A percentile compares a stretch with the other conserved stretches of the same genome.
Conservation (phyloP, 208 protist genomes). For the Acanthamoeba quina region DNA sequence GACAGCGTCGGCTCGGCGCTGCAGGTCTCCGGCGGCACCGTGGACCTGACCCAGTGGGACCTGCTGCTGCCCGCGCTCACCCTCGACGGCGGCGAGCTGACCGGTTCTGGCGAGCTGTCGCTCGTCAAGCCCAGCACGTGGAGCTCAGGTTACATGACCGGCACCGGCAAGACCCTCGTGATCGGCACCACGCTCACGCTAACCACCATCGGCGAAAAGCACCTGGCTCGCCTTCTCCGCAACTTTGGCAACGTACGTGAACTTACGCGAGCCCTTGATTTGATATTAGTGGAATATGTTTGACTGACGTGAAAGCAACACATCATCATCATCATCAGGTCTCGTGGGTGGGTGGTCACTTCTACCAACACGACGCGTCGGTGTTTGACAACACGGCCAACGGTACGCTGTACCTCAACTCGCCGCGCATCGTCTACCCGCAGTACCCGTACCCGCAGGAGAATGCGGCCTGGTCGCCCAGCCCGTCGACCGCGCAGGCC, state of each 20-base stretch:
- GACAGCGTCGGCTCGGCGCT: constrained; percentile 34
- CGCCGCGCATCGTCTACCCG: neutral
- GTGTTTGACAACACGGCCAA: constrained; percentile 48
- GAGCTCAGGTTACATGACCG: constrained; percentile 24
- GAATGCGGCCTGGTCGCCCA: neutral
- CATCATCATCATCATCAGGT: neutral
- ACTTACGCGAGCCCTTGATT: neutral
- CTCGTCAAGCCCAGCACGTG: constrained; percentile 15
- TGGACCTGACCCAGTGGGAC: constrained; percentile 61
- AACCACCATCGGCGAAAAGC: neutral
- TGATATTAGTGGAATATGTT: neutral
- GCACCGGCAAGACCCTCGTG: constrained; percentile 26
- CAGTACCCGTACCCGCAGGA: neutral
- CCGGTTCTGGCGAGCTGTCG: constrained; percentile 17
- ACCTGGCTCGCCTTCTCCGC: constrained; percentile 44
- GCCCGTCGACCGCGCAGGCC: neutral
- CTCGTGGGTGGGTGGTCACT: constrained; percentile 25
- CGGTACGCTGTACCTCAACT: constrained; percentile 28
- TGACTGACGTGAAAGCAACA: neutral
- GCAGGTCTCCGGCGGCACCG: constrained; percentile 45
- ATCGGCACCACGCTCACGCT: constrained; percentile 24
- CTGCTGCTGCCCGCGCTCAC: neutral
- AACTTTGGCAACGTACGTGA: constrained; percentile 17
- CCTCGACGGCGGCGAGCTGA: constrained; percentile 49
- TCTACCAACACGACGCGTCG: constrained; percentile 41